Conservation (phyloP, 2,329 filamentous ascomycete genomes). For the Pestalotiopsis sp. region DNA sequence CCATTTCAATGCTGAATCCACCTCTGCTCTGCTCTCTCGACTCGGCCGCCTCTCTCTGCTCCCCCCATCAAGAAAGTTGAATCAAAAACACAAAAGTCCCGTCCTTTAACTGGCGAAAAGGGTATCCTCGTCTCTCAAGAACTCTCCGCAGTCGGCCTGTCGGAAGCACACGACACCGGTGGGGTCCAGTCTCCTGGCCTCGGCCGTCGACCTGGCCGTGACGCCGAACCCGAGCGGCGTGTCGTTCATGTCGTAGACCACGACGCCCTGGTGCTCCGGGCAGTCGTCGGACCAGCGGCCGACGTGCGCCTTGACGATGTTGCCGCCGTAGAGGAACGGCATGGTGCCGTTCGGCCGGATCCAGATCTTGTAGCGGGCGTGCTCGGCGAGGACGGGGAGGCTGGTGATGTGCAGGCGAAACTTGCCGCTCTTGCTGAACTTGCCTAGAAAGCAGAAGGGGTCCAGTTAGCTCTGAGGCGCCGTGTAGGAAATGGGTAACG, state of each 20-base stretch:
- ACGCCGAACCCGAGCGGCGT: slow-evolving; percentile 92
- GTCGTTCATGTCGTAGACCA: slow-evolving; percentile 91
- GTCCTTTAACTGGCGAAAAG: slow-evolving; percentile 55
- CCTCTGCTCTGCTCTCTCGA: not conserved
- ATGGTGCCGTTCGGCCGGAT: slow-evolving; percentile 91
- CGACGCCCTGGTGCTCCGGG: slow-evolving; percentile 88
- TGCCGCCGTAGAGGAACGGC: slow-evolving; percentile 94
- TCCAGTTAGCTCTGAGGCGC: not conserved
- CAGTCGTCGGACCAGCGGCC: slow-evolving; percentile 80
- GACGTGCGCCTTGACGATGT: slow-evolving; percentile 68
- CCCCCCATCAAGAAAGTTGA: not conserved
- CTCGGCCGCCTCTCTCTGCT: too few relatives aligned
- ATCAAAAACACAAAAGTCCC: not conserved
- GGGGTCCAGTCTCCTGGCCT: slow-evolving; percentile 82
- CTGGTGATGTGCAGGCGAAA: slow-evolving; percentile 92
- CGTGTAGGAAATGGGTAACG: not conserved
- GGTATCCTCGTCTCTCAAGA: slow-evolving; percentile 80
- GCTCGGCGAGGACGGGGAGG: slow-evolving; percentile 82
- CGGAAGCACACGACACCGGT: slow-evolving; percentile 88
- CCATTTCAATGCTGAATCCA: slow-evolving; percentile 10
- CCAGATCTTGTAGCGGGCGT: slow-evolving; percentile 97
- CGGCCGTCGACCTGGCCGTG: slow-evolving; percentile 83
- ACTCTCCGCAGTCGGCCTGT: slow-evolving; percentile 94
- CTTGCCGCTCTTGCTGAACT: slow-evolving; percentile 96
- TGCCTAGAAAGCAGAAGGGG: slow-evolving; percentile 55